These are phyloP conservation scores for Lablab purpureus DNA, from an alignment of 306 rosid species.

Conservation along the genomic window DNA sequence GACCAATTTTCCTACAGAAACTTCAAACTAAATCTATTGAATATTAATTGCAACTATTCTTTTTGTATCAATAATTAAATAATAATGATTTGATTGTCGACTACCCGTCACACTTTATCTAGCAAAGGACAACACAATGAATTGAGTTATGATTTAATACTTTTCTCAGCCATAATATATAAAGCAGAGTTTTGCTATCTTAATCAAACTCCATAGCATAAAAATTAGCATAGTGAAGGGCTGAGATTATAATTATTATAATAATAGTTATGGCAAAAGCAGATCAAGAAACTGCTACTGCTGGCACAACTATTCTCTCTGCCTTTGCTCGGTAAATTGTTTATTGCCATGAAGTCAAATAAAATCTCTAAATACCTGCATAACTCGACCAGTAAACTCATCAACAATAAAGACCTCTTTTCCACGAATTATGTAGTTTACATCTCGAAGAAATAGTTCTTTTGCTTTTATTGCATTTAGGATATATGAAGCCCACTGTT, in stretches of 20 bases:
- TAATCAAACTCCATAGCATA: background rate
- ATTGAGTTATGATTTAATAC: background rate
- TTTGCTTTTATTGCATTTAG: conserved; percentile 95
- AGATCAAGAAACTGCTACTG: conserved; percentile 34
- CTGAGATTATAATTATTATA: background rate
- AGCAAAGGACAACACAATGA: background rate
- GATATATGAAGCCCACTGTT: conserved; percentile 97
- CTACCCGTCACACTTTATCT: background rate
- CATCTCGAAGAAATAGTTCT: conserved; percentile 94
- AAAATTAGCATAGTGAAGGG: background rate
- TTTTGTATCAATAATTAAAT: conserved; percentile 29
- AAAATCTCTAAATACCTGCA: conserved; percentile 73
- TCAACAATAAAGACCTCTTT: conserved; percentile 94
- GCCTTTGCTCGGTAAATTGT: conserved; percentile 10
- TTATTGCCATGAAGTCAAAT: conserved; percentile 6
- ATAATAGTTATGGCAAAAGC: background rate
- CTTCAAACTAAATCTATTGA: conserved; percentile 32
- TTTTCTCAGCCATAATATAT: conserved; percentile 20
- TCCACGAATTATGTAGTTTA: conserved; percentile 91
- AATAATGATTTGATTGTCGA: background rate
- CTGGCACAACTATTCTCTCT: conserved; percentile 10
- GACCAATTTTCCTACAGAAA: background rate
- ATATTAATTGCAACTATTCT: conserved; percentile 1
- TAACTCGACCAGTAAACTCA: conserved; percentile 98
- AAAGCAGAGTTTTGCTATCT: conserved; percentile 6